A percentile compares a stretch with the other conserved stretches of the same genome.
Conservation (phyloP, 2,329 filamentous ascomycete species). For the Colletotrichum siamense region DNA sequence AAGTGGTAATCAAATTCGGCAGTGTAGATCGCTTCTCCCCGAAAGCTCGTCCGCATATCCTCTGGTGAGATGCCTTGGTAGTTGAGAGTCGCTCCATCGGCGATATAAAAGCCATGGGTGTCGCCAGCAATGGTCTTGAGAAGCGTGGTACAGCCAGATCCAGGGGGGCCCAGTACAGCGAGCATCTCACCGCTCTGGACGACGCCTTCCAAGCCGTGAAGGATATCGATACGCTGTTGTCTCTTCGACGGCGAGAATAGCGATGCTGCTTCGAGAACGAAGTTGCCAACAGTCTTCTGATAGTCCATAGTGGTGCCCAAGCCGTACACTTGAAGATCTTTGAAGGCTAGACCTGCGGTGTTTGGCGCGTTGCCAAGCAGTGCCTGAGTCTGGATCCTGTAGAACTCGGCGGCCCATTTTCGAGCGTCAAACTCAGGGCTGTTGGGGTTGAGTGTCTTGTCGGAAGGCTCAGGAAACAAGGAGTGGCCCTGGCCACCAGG, state of each 20-base stretch:
- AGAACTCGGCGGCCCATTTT: constrained; percentile 49
- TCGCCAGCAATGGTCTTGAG: constrained; percentile 70
- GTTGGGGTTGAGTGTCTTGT: constrained; percentile 40
- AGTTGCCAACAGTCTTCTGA: constrained; percentile 47
- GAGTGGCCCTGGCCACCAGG: constrained; percentile 2
- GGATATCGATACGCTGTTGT: constrained; percentile 47
- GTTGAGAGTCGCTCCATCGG: constrained; percentile 7
- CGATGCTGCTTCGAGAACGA: constrained; percentile 31
- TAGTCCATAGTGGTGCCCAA: constrained; percentile 46
- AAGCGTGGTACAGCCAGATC: constrained; percentile 68
- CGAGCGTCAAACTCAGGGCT: constrained; percentile 44
- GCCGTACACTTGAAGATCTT: constrained; percentile 47
- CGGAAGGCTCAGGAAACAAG: constrained; percentile 29
- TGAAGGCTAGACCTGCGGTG: constrained; percentile 41
- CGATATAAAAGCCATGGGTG: constrained; percentile 60
- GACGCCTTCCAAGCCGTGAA: constrained; percentile 54
- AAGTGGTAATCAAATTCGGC: constrained; percentile 70
- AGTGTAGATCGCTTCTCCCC: constrained; percentile 71
- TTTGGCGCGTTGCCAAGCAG: constrained; percentile 31
- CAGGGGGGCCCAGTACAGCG: constrained; percentile 60
- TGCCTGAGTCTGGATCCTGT: constrained; percentile 26
- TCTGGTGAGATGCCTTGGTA: constrained; percentile 1
- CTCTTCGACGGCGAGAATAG: constrained; percentile 27
- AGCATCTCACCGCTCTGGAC: constrained; percentile 62
- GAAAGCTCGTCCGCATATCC: constrained; percentile 19